Evolutionary conservation across 2,329 filamentous ascomycete species (phyloP), one percentile per base, ranked within the genome.

Genomic region (Fusarium drepaniforme): DNA sequence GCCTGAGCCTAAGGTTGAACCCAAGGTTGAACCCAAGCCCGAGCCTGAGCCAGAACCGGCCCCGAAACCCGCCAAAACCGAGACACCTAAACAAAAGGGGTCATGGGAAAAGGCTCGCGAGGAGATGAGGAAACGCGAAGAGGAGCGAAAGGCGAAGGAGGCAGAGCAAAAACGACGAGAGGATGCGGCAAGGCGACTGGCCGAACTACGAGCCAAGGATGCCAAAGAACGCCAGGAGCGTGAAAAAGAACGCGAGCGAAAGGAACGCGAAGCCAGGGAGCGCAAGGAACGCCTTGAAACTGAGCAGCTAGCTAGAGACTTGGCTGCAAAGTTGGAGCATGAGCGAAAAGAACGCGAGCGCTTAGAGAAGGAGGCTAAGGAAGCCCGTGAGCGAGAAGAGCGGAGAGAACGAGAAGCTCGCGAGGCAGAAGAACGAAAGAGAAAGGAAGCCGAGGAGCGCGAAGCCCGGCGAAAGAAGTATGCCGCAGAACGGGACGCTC

Each of bases 51-150:
- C 66, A 5, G 15, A 64, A 4, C 28, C 64, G 4, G 42, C 60
- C 18, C 57, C 69, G 8, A 58, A 68, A 15, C 37, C 67, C 35
- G 60, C 67, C 16, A 77, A 64, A 33, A 35, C 73, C 11, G 83
- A 83, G 57, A 76, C 83, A 28, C 64, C 75, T 21, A 78, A 68
- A 35, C 82, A 85, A 1, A 88, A 87, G 77, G 85, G 86, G 11
- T 85, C 89, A 0, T 93, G 92, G 92, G 91, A 93, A 75, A 93
- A 90, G 80, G 92, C 91, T 5, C 86, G 92, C 64, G 92, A 94
- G 78, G 92, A 93, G 75, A 92, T 89, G 23, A 86, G 89, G 51
- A 88, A 86, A 68, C 88, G 88, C 66, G 91, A 93, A 75, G 91
- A 92, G 74, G 90, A 93, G 73, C 90, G 90, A 13, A 92, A 88